Base-by-base conservation (phyloP, 257 asterid genomes). In the Henckelia pumila region DNA sequence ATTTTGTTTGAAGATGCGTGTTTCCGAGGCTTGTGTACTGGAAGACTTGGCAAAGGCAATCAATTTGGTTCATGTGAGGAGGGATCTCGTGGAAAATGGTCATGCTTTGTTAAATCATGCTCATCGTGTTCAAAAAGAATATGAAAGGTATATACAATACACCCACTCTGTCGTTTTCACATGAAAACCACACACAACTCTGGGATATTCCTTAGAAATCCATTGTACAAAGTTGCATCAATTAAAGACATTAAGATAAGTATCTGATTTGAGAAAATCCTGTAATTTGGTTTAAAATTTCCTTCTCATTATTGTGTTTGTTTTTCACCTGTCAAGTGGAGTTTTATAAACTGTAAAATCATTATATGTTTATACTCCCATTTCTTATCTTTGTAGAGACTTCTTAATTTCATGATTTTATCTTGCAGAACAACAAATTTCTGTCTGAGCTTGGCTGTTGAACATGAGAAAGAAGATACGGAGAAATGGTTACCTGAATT, bases 11-110 rank as follows among this genome's bases (percentile, higher is more conserved):
- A 94, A 91, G 81, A 95, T 87, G 57, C 90, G 99, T 56, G 95
- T 97, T 66, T 91, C 99, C 14, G 99, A 94, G 83, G 97, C 96
- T 67, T 86, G 87, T 60, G 84, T 88, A 56, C 81, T 94, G 77
- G 99, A 94, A 80, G 99, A 91, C 77, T 81, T 94, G 79, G 92
- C 86, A 58, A 94, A 88, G 79, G 93, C 99, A 62, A 94, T 94
- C 72, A 87, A 80, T 74, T 76, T 91, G 85, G 95, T 94, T 66
- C 96, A 94, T 72, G 80, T 88, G 79, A 84, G 96, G 52, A 82
- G 93, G 64, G 86, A 91, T 83, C 96, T 94, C 61, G 95, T 94
- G 71, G 97, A 88, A 75, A 94, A 96, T 66, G 96, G 96, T 55
- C 96, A 85, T 88, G 87, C 94, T 61, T 81, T 89, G 85, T 81